Evolutionary conservation across 768 basidiomycete species (phyloP).

Genomic region (Filobasidium floriforme): DNA sequence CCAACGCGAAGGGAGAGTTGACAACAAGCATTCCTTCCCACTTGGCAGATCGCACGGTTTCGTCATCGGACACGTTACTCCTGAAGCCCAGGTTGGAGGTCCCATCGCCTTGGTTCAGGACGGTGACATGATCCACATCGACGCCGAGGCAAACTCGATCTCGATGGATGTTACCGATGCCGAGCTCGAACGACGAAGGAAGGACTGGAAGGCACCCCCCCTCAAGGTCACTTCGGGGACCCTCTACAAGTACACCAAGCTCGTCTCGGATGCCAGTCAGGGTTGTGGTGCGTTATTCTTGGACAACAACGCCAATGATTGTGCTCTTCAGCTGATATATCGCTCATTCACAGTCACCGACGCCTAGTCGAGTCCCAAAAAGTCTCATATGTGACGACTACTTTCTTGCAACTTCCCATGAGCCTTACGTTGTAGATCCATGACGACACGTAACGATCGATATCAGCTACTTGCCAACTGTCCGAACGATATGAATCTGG

Average conservation of each 20-base stretch:
- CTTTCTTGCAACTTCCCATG: neutral
- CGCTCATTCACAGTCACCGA: slow-evolving; percentile 11
- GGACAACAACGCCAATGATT: neutral
- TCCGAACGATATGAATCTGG: too few relatives aligned
- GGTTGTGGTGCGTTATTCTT: slow-evolving; percentile 55
- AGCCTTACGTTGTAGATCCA: neutral
- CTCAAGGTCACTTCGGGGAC: slow-evolving; percentile 53
- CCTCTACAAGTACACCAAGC: slow-evolving; percentile 70
- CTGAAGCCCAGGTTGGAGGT: slow-evolving; percentile 89
- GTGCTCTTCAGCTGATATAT: neutral
- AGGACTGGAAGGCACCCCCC: slow-evolving; percentile 72
- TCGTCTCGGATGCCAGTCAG: slow-evolving; percentile 80
- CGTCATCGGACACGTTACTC: slow-evolving; percentile 85
- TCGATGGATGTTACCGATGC: slow-evolving; percentile 59
- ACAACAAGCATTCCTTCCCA: neutral
- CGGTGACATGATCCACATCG: slow-evolving; percentile 55
- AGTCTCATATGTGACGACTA: neutral
- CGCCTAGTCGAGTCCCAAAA: slow-evolving; percentile 2
- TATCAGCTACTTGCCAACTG: neutral
- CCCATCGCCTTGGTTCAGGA: slow-evolving; percentile 84
- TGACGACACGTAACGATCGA: slow-evolving; percentile 5
- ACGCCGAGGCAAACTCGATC: slow-evolving; percentile 41
- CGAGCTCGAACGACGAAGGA: slow-evolving; percentile 66
- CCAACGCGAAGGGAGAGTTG: too few relatives aligned
- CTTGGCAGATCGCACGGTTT: slow-evolving; percentile 81